Conservation (phyloP, 2,329 filamentous ascomycete genomes). For the Fusarium compactum region DNA sequence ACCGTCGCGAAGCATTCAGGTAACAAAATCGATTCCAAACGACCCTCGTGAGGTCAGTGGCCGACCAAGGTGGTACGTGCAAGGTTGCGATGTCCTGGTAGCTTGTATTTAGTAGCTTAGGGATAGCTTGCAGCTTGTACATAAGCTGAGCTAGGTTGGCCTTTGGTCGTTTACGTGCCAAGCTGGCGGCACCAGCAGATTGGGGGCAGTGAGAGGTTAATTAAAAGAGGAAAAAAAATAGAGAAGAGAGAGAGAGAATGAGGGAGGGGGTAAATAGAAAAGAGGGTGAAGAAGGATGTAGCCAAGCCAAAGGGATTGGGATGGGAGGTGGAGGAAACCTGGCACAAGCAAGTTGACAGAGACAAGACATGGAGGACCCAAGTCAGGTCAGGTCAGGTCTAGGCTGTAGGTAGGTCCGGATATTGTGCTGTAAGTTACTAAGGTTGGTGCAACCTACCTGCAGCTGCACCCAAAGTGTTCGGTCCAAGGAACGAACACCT, state of each 20-base stretch:
- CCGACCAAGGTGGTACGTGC: conserved; percentile 15
- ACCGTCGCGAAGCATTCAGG: conserved; percentile 39
- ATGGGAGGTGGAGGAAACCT: conserved; percentile 39
- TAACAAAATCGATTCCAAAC: conserved; percentile 20
- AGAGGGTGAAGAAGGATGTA: conserved; percentile 23
- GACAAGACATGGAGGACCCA: conserved; percentile 8
- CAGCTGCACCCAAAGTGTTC: conserved; percentile 8
- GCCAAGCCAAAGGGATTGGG: conserved; percentile 23
- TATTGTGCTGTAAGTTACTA: neutral
- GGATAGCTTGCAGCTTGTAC: conserved; percentile 16
- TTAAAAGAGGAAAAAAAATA: conserved; percentile 12
- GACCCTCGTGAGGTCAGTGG: conserved; percentile 17
- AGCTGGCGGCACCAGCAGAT: conserved; percentile 25
- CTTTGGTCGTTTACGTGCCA: conserved; percentile 14
- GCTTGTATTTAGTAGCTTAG: conserved; percentile 12
- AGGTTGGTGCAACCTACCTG: conserved; percentile 29
- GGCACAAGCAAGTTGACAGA: conserved; percentile 33
- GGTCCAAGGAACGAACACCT: neutral
- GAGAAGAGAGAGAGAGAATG: conserved; percentile 11
- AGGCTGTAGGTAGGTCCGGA: neutral
- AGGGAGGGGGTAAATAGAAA: conserved; percentile 33
- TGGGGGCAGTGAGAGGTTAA: conserved; percentile 28
- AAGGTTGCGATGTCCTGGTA: conserved; percentile 23
- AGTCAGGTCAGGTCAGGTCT: conserved; percentile 13
- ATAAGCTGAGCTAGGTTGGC: conserved; percentile 19